Evolutionary conservation across 108 stramenopile genomes (phyloP), one percentile per base, ranked within the genome.

Genomic region (Nitzschia putrida): DNA sequence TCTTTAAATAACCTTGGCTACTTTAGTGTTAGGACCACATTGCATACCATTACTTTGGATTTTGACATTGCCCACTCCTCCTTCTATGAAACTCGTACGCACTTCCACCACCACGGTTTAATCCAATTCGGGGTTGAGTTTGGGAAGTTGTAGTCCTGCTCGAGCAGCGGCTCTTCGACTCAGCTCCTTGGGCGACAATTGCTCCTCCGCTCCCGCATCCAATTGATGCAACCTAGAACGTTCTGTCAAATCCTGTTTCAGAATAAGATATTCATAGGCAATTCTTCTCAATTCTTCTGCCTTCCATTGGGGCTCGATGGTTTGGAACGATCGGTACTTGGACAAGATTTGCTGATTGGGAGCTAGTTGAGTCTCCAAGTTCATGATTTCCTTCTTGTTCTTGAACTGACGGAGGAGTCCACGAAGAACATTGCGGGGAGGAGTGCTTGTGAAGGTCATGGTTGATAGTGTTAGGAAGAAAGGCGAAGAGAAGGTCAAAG

Each of bases 111-210:
- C 6, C n/a, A 49, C 18, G 3, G 6, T 44, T 23, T 50, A 51
- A 16, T 65, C 22, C 23, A 73, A 41, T n/a, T 65, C 64, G 12
- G 78, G 63, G 78, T 85, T 66, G 40, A 88, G 53, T 3, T 78
- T 38, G 16, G 89, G 88, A n/a, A 88, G 63, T 66, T 83, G 79
- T 37, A 93, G 69, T 38, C 91, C 91, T 34, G 91, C 88, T 44
- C 91, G 68, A 22, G 86, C 87, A 2, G 91, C 91, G 25, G 88
- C 85, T 51, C 87, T 72, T 37, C 87, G 83, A 69, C 85, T 88
- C 71, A 93, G 61, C 81, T 93, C 91, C 63, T 66, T 85, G 6
- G 89, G 84, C 49, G 77, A 74, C 42, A 93, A 71, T 64, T 85
- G 85, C 22, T 74, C 74, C 26, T 89, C 92, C 20, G 89, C 92